Conservation (phyloP, 2,329 filamentous ascomycete genomes). For the Decorospora gaudefroyi region DNA sequence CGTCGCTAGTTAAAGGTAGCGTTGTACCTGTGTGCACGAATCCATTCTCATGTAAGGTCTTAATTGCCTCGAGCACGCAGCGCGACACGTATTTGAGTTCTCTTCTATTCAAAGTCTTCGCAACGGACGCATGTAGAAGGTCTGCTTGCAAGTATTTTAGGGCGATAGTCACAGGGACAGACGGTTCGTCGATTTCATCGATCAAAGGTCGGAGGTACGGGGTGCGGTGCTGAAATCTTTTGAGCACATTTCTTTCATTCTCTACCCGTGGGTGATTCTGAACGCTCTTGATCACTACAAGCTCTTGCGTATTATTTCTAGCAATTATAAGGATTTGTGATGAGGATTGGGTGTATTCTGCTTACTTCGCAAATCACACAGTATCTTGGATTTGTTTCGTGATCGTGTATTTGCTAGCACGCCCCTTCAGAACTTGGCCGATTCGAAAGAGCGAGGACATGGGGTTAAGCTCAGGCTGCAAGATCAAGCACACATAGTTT, state of each 20-base stretch:
- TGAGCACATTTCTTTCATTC: conserved; percentile 37
- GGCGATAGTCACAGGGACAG: conserved; percentile 25
- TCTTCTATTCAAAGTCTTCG: conserved; percentile 19
- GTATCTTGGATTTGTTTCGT: conserved; percentile 24
- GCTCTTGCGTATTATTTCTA: conserved; percentile 13
- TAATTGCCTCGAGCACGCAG: conserved; percentile 30
- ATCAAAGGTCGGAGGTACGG: conserved; percentile 32
- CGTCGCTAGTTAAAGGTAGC: not conserved
- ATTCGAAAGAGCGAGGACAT: conserved; percentile 17
- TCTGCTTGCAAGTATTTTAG: conserved; percentile 31
- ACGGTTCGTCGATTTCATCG: conserved; percentile 34
- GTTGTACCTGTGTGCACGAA: conserved; percentile 33
- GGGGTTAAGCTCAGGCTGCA: not conserved
- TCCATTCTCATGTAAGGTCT: conserved; percentile 32
- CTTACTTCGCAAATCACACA: conserved; percentile 29
- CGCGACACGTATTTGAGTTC: conserved; percentile 28
- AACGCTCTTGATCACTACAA: conserved; percentile 35
- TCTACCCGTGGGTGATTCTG: conserved; percentile 24
- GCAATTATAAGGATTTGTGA: not conserved
- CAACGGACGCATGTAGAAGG: conserved; percentile 18
- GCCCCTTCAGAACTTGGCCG: conserved; percentile 21
- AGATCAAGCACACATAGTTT: not conserved
- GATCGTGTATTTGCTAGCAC: conserved; percentile 19
- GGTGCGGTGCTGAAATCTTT: conserved; percentile 29
- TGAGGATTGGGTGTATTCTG: not conserved